phyloP scores from a whole-genome alignment of 2,329 filamentous ascomycete species.

The Alternaria ethzedia region DNA sequence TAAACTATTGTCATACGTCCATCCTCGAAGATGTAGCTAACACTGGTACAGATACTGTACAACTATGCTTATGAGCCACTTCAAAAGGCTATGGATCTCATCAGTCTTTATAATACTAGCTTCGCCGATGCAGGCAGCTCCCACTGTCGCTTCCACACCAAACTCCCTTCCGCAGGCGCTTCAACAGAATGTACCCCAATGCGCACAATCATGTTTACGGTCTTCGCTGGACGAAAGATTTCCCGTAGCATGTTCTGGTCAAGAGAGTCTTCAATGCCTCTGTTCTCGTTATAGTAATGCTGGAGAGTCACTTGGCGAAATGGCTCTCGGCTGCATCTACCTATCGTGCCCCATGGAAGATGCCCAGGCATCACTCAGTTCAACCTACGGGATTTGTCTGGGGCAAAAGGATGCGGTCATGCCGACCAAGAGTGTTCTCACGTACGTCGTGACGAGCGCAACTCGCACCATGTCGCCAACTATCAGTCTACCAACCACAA shows the following conservation, averaged over 20 bases:
- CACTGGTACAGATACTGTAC: slow-evolving; percentile 40
- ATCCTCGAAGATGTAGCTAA: slow-evolving; percentile 38
- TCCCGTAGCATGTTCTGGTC: slow-evolving; percentile 43
- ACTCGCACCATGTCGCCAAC: slow-evolving; percentile 24
- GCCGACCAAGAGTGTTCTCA: slow-evolving; percentile 46
- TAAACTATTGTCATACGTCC: slow-evolving; percentile 22
- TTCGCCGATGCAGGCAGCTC: slow-evolving; percentile 34
- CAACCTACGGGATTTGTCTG: slow-evolving; percentile 47
- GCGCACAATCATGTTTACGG: slow-evolving; percentile 46
- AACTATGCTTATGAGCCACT: slow-evolving; percentile 49
- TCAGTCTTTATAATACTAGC: slow-evolving; percentile 45
- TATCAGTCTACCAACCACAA: slow-evolving; percentile 13
- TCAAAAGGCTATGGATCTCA: slow-evolving; percentile 46
- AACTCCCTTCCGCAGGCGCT: slow-evolving; percentile 35
- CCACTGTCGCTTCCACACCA: slow-evolving; percentile 28
- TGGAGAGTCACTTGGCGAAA: slow-evolving; percentile 48
- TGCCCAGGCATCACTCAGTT: slow-evolving; percentile 16
- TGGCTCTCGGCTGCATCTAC: slow-evolving; percentile 47
- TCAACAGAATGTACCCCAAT: slow-evolving; percentile 41
- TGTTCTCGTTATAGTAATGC: slow-evolving; percentile 47
- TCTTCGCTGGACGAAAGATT: slow-evolving; percentile 42
- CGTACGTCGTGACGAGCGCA: slow-evolving; percentile 27
- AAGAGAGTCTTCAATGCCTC: slow-evolving; percentile 42
- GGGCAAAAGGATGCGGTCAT: slow-evolving; percentile 44
- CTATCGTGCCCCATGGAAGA: slow-evolving; percentile 38